These are phyloP conservation scores for Basipetospora chlamydospora DNA, from an alignment of 2,329 filamentous ascomycete genomes.

Conservation along the genomic window DNA sequence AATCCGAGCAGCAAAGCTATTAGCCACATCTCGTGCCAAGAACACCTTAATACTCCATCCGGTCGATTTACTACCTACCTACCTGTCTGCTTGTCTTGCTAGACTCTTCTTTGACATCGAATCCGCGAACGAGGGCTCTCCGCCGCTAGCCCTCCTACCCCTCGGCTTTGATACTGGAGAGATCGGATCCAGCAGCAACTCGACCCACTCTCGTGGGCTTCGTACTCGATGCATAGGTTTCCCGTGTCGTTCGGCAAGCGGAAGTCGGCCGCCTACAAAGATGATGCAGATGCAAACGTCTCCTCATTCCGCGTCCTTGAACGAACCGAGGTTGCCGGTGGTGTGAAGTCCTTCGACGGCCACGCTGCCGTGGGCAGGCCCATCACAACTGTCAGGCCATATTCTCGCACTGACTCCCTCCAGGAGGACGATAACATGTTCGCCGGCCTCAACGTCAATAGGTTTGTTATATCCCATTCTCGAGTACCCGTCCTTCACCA, in stretches of 20 bases:
- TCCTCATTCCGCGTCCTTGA: slow-evolving; percentile 46
- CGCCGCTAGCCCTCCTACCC: not conserved
- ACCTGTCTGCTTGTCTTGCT: too few relatives aligned
- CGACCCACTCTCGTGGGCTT: not conserved
- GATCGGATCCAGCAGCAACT: not conserved
- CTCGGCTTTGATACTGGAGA: not conserved
- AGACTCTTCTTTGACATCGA: not conserved
- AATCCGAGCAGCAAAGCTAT: too few relatives aligned
- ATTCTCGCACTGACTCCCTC: slow-evolving; percentile 19
- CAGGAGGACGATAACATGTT: slow-evolving; percentile 45
- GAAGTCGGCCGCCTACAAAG: slow-evolving; percentile 43
- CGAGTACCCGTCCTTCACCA: slow-evolving; percentile 3
- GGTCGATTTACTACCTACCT: too few relatives aligned
- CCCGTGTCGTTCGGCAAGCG: slow-evolving; percentile 43
- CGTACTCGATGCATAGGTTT: slow-evolving; percentile 47
- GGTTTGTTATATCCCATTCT: slow-evolving; percentile 27
- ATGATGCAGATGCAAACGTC: slow-evolving; percentile 32
- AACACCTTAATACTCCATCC: too few relatives aligned
- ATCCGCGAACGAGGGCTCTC: not conserved
- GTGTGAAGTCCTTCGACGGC: slow-evolving; percentile 33
- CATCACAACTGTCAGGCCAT: slow-evolving; percentile 17
- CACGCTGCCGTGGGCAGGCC: slow-evolving; percentile 27
- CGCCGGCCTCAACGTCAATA: slow-evolving; percentile 36
- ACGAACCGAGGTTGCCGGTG: slow-evolving; percentile 28
- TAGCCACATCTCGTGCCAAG: too few relatives aligned